These are phyloP conservation scores for Oryza meridionalis DNA, from an alignment of 176 grass and related monocot species.

Conservation along the genomic window DNA sequence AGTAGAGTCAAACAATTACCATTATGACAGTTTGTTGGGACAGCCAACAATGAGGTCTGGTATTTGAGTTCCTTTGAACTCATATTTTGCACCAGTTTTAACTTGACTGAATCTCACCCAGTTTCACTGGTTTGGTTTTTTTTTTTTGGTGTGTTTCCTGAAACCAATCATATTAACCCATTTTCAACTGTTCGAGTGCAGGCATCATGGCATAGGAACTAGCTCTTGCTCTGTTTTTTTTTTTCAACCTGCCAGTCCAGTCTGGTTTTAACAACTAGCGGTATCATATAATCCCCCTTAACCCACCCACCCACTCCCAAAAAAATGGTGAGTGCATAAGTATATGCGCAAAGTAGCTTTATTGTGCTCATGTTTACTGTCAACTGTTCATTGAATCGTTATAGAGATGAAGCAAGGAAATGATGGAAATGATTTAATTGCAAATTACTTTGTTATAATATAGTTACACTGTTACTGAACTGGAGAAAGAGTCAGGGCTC, in stretches of 20 bases:
- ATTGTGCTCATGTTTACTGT: not conserved
- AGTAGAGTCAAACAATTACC: not conserved
- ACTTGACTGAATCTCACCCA: not conserved
- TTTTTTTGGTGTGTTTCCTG: not conserved
- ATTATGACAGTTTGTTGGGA: not conserved
- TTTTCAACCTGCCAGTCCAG: not conserved
- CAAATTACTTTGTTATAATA: not conserved
- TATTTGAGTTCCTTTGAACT: not conserved
- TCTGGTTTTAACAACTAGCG: not conserved
- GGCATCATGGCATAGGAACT: not conserved
- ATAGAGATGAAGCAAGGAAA: no score
- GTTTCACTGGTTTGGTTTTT: not conserved
- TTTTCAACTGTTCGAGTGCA: no score
- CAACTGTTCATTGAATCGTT: no score
- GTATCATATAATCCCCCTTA: no score
- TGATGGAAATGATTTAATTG: no score
- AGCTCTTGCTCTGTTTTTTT: not conserved
- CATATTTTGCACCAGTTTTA: not conserved
- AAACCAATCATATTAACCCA: not conserved
- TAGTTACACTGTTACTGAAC: not conserved
- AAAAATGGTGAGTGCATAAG: not conserved
- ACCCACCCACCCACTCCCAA: not conserved
- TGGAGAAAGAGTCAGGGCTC: not conserved
- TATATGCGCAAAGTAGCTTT: not conserved
- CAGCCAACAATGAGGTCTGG: not conserved